Conservation (phyloP, 2,329 filamentous ascomycete genomes). For the Didymella lethalis region DNA sequence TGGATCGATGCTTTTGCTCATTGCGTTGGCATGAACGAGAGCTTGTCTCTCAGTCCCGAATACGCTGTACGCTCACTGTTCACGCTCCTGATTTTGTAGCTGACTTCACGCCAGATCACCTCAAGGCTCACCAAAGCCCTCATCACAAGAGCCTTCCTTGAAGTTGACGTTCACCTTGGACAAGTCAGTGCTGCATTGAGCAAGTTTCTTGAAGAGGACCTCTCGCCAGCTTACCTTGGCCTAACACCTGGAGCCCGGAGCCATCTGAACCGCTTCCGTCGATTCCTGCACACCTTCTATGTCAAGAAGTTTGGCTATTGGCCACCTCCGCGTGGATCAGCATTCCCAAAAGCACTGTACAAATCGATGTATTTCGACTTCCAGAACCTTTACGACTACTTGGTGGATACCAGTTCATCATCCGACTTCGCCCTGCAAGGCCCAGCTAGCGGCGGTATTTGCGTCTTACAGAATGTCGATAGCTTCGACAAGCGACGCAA, state of each 20-base stretch:
- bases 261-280: conserved; percentile 76
- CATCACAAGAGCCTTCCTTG: conserved; percentile 67
- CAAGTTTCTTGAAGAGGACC: conserved; percentile 75
- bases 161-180: conserved; percentile 70
- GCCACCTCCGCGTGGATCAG: conserved; percentile 64
- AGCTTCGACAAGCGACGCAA: conserved; percentile 70
- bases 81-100: background rate
- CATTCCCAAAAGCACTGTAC: conserved; percentile 67
- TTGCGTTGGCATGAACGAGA: conserved; percentile 78
- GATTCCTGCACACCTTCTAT: conserved; percentile 73
- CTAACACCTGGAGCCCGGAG: conserved; percentile 66
- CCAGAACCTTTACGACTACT: conserved; percentile 71
- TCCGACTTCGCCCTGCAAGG: conserved; percentile 60
- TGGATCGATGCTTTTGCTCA: conserved; percentile 80
- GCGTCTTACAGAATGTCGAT: conserved; percentile 71
- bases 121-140: conserved; percentile 68
- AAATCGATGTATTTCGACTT: conserved; percentile 73
- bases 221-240: conserved; percentile 71
- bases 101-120: conserved; percentile 39
- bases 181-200: conserved; percentile 66
- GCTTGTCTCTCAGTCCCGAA: conserved; percentile 64
- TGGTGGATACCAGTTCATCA: conserved; percentile 70
- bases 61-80: conserved; percentile 62
- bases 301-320: conserved; percentile 73
- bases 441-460: conserved; percentile 71